Conservation (phyloP, 1,284 basidiomycete genomes). For the Coniophora puteana region DNA sequence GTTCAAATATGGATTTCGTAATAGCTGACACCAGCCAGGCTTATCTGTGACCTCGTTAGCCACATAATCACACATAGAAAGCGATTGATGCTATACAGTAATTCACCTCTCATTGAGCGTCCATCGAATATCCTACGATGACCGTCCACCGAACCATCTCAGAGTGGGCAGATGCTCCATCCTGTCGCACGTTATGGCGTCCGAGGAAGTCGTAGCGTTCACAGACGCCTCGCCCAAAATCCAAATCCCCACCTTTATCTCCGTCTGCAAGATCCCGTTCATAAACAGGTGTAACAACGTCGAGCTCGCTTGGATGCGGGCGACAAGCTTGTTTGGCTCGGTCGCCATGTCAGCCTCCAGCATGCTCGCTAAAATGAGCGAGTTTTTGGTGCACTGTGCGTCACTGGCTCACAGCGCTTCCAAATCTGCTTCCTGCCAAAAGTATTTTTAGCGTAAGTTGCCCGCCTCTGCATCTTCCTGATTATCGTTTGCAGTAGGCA, state of each 20-base stretch:
- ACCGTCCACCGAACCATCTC: conserved; percentile 52
- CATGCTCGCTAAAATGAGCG: conserved; percentile 15
- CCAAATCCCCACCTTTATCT: conserved; percentile 52
- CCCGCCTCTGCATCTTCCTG: too few species aligned
- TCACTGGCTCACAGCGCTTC: conserved; percentile 15
- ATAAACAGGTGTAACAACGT: conserved; percentile 39
- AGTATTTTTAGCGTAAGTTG: conserved; percentile 26
- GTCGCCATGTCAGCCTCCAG: conserved; percentile 38
- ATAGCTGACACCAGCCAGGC: conserved; percentile 22
- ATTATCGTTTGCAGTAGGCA: conserved; percentile 2
- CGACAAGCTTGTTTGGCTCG: conserved; percentile 40
- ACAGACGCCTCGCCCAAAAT: conserved; percentile 39
- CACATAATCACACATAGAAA: not conserved
- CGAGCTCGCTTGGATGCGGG: conserved; percentile 39
- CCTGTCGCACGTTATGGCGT: conserved; percentile 37
- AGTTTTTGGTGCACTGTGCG: conserved; percentile 22
- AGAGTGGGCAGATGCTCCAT: conserved; percentile 49
- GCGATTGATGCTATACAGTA: not conserved
- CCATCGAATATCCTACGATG: conserved; percentile 42
- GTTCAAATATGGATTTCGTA: too few species aligned
- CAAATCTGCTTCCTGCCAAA: conserved; percentile 13
- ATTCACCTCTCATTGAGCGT: conserved; percentile 50
- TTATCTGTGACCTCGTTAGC: conserved; percentile 9
- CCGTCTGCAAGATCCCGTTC: conserved; percentile 33
- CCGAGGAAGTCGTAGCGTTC: conserved; percentile 27